A percentile compares a stretch with the other conserved stretches of the same genome.
Evolutionary conservation across 78 protist species (phyloP).

Genomic region (Isochrysis galbana): DNA sequence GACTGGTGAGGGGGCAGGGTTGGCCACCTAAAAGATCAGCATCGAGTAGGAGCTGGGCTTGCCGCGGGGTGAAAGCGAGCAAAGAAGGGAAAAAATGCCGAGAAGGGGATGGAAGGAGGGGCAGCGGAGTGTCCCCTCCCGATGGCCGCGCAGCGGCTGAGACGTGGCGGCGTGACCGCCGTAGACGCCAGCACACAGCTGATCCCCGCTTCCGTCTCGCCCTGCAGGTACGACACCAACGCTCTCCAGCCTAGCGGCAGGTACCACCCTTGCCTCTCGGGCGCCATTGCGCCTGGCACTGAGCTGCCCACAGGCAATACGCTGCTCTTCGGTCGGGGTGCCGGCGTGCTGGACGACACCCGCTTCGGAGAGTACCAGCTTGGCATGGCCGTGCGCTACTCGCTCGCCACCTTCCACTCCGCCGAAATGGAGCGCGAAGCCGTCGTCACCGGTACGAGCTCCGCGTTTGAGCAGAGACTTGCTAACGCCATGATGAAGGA

Average conservation of each 20-base stretch:
- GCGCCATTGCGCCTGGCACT: neutral
- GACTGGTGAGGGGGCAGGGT: too few relatives aligned
- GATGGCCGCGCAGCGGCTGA: too few relatives aligned
- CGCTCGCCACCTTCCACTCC: neutral
- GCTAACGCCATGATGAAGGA: neutral
- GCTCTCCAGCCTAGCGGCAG: neutral
- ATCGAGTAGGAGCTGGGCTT: too few relatives aligned
- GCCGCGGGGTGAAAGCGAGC: too few relatives aligned
- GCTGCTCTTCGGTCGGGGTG: neutral
- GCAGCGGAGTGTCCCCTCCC: too few relatives aligned
- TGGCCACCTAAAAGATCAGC: too few relatives aligned
- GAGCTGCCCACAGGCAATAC: neutral
- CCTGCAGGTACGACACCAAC: too few relatives aligned
- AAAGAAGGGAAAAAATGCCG: too few relatives aligned
- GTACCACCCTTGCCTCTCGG: neutral
- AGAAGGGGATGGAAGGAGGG: too few relatives aligned
- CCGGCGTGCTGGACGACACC: neutral
- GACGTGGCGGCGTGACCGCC: too few relatives aligned
- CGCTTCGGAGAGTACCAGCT: neutral
- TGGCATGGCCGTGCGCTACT: neutral
- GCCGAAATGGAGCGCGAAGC: neutral
- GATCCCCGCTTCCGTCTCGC: too few relatives aligned
- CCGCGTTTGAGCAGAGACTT: neutral
- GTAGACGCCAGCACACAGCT: too few relatives aligned
- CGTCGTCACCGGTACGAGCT: neutral